Base-by-base conservation (phyloP, 768 basidiomycete species). In the Trametes villosa region DNA sequence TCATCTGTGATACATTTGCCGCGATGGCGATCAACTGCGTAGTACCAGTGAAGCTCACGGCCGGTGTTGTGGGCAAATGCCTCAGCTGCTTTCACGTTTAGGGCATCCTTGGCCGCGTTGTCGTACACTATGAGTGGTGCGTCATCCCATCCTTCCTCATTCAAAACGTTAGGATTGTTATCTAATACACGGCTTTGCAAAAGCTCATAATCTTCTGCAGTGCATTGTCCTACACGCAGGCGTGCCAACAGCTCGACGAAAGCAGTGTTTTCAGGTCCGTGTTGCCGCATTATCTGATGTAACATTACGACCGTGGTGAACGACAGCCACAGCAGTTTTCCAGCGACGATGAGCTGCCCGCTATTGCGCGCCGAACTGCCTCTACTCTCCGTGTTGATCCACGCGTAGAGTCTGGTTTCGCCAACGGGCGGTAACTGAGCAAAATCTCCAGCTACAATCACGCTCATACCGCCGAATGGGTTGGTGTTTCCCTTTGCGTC, bases 31-130 rank as follows among this genome's bases (percentile, higher is more conserved):
- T 41, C 40, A 11, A 41, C 7, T 41, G 40, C n/a, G 18, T 45
- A 65, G 44, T 33, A 69, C 33, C 36, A 67, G 20, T 31, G 59
- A 12, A 47, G 8, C n/a, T 3, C 9, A 9, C n/a, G 3, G 9
- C 29, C 49, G 27, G n/a, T 34, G 8, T 51, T 50, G 1, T 24
- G 15, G 11, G 69, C 59, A 26, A 47, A 36, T 24, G 54, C 59
- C 27, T 65, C 47, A 4, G 30, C 26, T 1, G 31, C 50, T 29
- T 65, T 65, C 4, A 58, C 15, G 47, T 67, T 67, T 18, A 70
- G 65, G 0, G 65, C 53, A 18, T 62, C 66, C 34, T 65, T 65
- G 2, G 38, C 17, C 9, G 56, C 50, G 34, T 65, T 65, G 9
- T 61, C 48, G 3, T 44, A 42, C 3, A 61, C 55, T 7, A 51